Evolutionary conservation across 129 eudicot species (phyloP), one percentile per base, ranked within the genome.

Genomic region (Oenanthe sinensis): DNA sequence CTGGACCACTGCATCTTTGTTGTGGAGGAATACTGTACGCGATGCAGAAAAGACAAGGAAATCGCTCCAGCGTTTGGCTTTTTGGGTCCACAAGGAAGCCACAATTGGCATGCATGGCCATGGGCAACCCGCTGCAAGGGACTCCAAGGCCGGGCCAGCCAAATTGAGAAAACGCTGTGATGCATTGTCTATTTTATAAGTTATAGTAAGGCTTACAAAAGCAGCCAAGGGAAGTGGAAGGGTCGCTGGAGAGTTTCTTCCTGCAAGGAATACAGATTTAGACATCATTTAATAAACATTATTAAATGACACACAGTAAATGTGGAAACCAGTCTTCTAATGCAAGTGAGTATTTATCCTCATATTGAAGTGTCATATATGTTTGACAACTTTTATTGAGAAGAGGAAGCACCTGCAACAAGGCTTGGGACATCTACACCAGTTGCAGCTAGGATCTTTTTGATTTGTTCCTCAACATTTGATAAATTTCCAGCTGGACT

Each of bases 81-180:
- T 96, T 85, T 92, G 97, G 77, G 95, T 88, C 97, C 99, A 92
- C 71, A 96, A 79, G 79, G 99, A 87, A 48, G 97, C 91, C 58
- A 96, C 97, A 40, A 96, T 90, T 3, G 97, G 95, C 97, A 96
- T 87, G 86, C 99, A 96, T 37, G 97, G 97, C 99, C 99, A 96
- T 5, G 99, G 99, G 77, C 99, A 96, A 48, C 97, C 95, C 2
- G 97, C 97, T 45, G 99, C 96, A 24, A 96, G 97, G 72, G 97
- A 79, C 77, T 92, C 93, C 70, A 96, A 79, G 71, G 97, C 96
- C 2, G 95, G 96, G 72, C 99, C 99, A 1, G 94, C 97, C 69
- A 96, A 87, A 85, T 92, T 87, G 37, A 96, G 96, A 79, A 86
- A 92, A 58, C 94, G 96, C 71, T 96, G 97, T 44, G 96, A 88